These are phyloP conservation scores for Suillus subaureus DNA, from an alignment of 768 basidiomycete species.

Conservation along the genomic window DNA sequence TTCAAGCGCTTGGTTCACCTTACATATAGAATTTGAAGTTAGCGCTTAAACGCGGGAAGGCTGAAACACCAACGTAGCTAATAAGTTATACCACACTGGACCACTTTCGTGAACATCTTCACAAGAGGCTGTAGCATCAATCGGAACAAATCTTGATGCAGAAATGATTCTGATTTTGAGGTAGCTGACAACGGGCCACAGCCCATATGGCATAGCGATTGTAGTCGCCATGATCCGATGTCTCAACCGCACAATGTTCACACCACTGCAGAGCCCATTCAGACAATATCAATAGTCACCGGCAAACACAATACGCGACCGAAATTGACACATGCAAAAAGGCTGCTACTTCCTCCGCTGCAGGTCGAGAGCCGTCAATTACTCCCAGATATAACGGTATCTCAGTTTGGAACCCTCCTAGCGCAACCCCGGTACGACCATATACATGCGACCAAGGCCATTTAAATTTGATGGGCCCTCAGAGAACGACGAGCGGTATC, in stretches of 20 bases:
- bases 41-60: not conserved
- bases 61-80: not conserved
- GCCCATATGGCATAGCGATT: not conserved
- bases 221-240: not conserved
- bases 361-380: not conserved
- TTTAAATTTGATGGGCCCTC: not conserved
- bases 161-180: not conserved
- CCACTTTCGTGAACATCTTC: not conserved
- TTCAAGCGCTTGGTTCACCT: slow-evolving; percentile 33
- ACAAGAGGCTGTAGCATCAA: not conserved
- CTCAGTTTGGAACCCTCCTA: not conserved
- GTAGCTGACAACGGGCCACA: not conserved
- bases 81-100: not conserved
- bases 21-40: slow-evolving; percentile 26
- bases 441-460: not conserved
- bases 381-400: not conserved
- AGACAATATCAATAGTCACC: not conserved
- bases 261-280: not conserved
- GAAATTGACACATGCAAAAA: not conserved
- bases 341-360: not conserved
- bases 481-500: not conserved
- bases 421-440: no score
- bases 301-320: not conserved
- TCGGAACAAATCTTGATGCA: not conserved
- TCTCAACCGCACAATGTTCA: not conserved